phyloP scores from a whole-genome alignment of 805 yeast genomes.

The Phaffomyces opuntiae region DNA sequence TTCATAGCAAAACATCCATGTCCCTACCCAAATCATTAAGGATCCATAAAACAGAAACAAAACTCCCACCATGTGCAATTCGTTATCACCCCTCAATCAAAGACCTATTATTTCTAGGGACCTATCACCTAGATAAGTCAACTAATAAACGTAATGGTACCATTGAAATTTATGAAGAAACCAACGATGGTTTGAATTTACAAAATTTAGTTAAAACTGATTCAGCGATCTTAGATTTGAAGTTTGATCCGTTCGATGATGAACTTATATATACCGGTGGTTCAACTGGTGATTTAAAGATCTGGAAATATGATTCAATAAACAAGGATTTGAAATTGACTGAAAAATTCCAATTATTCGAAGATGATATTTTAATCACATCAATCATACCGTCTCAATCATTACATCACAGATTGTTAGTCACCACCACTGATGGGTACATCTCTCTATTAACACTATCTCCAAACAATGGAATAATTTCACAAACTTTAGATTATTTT shows the following conservation, averaged over 20 bases:
- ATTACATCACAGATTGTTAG: conserved; percentile 30
- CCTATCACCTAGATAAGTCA: conserved; percentile 64
- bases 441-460: conserved; percentile 31
- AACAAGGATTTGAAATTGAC: conserved; percentile 11
- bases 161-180: conserved; percentile 32
- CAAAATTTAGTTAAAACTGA: conserved; percentile 30
- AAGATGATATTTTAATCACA: conserved; percentile 47
- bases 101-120: conserved; percentile 57
- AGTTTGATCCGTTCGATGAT: conserved; percentile 51
- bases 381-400: conserved; percentile 53
- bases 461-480: conserved; percentile 13
- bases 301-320: conserved; percentile 45
- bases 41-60: conserved; percentile 5
- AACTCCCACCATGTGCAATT: conserved; percentile 80
- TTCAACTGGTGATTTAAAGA: conserved; percentile 65
- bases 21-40: neutral
- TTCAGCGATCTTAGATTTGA: conserved; percentile 74
- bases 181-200: conserved; percentile 16
- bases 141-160: conserved; percentile 60
- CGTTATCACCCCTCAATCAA: conserved; percentile 47
- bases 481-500: conserved; percentile 12
- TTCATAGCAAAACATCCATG: no score
- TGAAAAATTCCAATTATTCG: conserved; percentile 39
- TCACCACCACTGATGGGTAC: conserved; percentile 67
- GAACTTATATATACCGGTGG: conserved; percentile 55